A percentile compares a stretch with the other conserved stretches of the same genome.
Evolutionary conservation across 2,329 filamentous ascomycete genomes (phyloP).

Genomic region (Alternaria sp.): DNA sequence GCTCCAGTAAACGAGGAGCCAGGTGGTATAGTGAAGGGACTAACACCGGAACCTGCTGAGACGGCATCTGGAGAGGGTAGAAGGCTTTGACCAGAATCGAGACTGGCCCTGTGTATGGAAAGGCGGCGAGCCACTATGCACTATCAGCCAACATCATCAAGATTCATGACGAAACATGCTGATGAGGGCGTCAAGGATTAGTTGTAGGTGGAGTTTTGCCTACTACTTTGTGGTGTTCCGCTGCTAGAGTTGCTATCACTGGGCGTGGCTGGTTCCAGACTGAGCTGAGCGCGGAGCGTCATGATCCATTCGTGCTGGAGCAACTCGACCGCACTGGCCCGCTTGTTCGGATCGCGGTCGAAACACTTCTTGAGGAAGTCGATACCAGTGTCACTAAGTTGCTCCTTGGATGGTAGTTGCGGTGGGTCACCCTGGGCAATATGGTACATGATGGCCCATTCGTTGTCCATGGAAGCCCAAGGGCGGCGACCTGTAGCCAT

Average conservation of each 20-base stretch:
- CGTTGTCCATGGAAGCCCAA: conserved; percentile 96
- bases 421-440: conserved; percentile 96
- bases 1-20: background rate
- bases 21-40: background rate
- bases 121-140: conserved; percentile 8
- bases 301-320: conserved; percentile 91
- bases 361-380: conserved; percentile 92
- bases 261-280: conserved; percentile 55
- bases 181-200: conserved; percentile 13
- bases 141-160: background rate
- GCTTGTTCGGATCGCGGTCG: conserved; percentile 76
- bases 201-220: conserved; percentile 45
- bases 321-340: conserved; percentile 84
- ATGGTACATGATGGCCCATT: conserved; percentile 99
- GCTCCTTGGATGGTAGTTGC: conserved; percentile 78
- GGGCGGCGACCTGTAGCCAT: conserved; percentile 95
- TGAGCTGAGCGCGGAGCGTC: conserved; percentile 54
- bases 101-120: conserved; percentile 1
- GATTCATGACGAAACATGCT: background rate
- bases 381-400: conserved; percentile 82
- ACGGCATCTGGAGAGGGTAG: background rate
- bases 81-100: background rate
- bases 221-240: conserved; percentile 22
- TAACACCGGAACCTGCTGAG: background rate
- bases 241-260: conserved; percentile 37